These are phyloP conservation scores for Rhytidiadelphus loreus DNA, from an alignment of 225 moss, liverwort and hornwort species.

Conservation along the genomic window DNA sequence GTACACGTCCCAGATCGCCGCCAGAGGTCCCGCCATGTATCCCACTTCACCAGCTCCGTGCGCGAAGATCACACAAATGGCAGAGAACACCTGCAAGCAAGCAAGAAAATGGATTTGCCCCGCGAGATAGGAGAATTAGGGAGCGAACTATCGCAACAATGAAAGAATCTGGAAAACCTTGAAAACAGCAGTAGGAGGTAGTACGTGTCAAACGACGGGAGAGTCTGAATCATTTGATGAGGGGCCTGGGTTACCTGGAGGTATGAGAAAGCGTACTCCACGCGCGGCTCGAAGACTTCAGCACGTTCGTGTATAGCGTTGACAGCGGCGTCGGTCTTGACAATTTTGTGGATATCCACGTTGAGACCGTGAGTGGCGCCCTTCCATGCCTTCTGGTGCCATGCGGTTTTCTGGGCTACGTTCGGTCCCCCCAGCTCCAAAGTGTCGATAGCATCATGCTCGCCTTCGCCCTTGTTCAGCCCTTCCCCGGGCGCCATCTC, in stretches of 20 bases:
- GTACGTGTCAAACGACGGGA: too few species aligned
- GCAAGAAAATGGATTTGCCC: neutral
- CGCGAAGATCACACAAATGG: constrained; percentile 10
- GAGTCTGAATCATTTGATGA: neutral
- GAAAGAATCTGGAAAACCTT: too few species aligned
- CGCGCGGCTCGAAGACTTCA: constrained; percentile 52
- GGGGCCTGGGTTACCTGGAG: constrained; percentile 2
- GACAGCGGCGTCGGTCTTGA: constrained; percentile 41
- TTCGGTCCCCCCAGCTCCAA: neutral
- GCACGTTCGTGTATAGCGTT: constrained; percentile 48
- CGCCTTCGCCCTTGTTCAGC: neutral
- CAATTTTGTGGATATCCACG: constrained; percentile 48
- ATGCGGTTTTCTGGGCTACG: neutral
- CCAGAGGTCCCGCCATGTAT: constrained; percentile 64
- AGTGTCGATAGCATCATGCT: neutral
- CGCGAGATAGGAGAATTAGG: too few species aligned
- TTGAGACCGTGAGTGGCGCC: constrained; percentile 62
- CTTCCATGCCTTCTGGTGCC: constrained; percentile 21
- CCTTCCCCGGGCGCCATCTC: neutral
- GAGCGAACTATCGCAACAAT: neutral
- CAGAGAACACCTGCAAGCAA: constrained; percentile 11
- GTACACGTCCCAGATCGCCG: constrained; percentile 65
- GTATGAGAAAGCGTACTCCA: constrained; percentile 60
- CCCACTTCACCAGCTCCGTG: constrained; percentile 35
- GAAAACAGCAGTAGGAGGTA: neutral